Conservation (phyloP, 805 yeast species). For the Candida khao-thaluensis region DNA sequence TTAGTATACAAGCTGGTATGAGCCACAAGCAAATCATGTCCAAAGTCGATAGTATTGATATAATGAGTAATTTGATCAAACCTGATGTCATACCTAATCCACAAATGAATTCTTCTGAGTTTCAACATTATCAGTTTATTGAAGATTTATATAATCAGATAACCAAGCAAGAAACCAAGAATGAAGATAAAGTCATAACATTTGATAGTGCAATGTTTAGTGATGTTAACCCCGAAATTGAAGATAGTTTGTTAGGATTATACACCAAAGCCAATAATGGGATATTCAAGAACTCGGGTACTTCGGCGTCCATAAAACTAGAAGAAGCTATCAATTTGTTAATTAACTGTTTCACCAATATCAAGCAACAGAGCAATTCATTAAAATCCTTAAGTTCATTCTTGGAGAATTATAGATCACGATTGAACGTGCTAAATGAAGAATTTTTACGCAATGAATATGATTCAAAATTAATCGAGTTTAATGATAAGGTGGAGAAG, state of each 20-base stretch:
- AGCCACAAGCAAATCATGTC: constrained; percentile 88
- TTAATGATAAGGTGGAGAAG: constrained; percentile 8
- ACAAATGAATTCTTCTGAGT: constrained; percentile 24
- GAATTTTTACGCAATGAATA: constrained; percentile 22
- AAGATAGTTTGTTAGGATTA: constrained; percentile 50
- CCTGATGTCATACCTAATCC: constrained; percentile 7
- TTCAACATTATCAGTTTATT: constrained; percentile 35
- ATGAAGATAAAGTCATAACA: constrained; percentile 3
- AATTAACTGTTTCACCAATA: constrained; percentile 53
- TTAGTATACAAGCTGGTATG: constrained; percentile 69
- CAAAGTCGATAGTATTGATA: constrained; percentile 68
- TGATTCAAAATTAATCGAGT: constrained; percentile 10
- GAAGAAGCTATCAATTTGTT: constrained; percentile 56
- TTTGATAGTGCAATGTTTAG: constrained; percentile 53
- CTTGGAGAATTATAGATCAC: constrained; percentile 46
- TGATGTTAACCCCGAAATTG: constrained; percentile 50
- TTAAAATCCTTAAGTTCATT: constrained; percentile 55
- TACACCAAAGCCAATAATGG: constrained; percentile 52
- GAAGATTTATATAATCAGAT: constrained; percentile 27
- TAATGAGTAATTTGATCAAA: constrained; percentile 36
- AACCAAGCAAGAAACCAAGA: constrained; percentile 1
- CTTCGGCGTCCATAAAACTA: constrained; percentile 55
- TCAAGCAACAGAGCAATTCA: constrained; percentile 58
- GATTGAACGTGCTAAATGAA: constrained; percentile 25
- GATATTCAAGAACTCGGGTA: constrained; percentile 56